Evolutionary conservation across 2,329 filamentous ascomycete genomes (phyloP), one percentile per base, ranked within the genome.

Genomic region (Phyllosticta capitalensis): DNA sequence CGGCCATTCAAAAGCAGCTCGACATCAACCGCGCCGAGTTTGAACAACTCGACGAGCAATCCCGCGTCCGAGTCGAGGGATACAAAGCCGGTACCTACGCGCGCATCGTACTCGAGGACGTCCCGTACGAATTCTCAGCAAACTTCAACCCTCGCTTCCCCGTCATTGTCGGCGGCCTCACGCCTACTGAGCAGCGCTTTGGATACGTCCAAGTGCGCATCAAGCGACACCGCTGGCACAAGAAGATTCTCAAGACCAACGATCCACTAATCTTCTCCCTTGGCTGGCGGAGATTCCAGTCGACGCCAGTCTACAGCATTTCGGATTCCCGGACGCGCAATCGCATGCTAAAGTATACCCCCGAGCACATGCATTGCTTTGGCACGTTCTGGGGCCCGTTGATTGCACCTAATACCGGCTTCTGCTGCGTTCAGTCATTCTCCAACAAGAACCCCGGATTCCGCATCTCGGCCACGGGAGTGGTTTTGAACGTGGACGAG

Each of bases 351-450:
- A 99, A 99, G 75, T 99, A 99, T 75, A 96, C 92, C 0, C 95
- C 94, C 0, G 95, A 99, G 78, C 94, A 99, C 71, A 97, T 96
- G 91, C 94, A 97, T 76, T 99, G 95, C 77, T 95, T 95, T 71
- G 94, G 84, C 49, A 96, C 92, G 55, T 91, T 97, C 74, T 97
- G 95, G 69, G 94, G 92, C 0, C 94, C 95, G 0, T 83, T 99
- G 7, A 90, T 96, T 62, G 91, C 94, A 0, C 94, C 95, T 12
- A 96, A 96, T 74, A 96, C 92, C 1, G 91, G 92, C 61, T 97
- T 99, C 75, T 92, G 89, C 65, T 94, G 89, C 73, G 90, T 97
- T 64, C 90, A 97, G 74, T 90, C 87, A 7, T 87, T 99, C 69
- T 90, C 88, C 0, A 85, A 89, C 63, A 84, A 87, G 68, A 92